phyloP scores from a whole-genome alignment of 305 asterid species.

The Solanum hybrid region DNA sequence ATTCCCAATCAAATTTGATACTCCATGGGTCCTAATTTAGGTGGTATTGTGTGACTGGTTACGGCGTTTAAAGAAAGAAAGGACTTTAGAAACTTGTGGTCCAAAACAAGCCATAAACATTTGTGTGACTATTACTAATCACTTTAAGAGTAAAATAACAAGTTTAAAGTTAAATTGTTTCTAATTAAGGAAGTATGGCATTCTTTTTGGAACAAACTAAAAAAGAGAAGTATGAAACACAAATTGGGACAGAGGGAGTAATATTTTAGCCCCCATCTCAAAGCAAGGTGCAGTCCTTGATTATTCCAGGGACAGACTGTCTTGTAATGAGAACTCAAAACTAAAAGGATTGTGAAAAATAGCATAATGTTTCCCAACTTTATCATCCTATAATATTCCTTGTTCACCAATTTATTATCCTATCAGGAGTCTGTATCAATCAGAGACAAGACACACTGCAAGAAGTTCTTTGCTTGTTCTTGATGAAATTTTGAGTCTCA shows the following conservation, averaged over 20 bases:
- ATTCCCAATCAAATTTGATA: neutral
- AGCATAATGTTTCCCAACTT: neutral
- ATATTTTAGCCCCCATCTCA: neutral
- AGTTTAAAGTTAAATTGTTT: neutral
- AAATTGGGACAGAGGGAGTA: neutral
- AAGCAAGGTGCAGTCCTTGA: neutral
- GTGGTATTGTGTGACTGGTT: neutral
- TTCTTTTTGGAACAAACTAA: neutral
- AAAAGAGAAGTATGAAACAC: neutral
- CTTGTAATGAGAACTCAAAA: neutral
- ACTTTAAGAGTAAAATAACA: neutral
- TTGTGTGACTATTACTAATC: neutral
- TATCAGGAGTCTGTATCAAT: neutral
- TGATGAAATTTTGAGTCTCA: neutral
- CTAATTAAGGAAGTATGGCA: neutral
- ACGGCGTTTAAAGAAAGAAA: neutral
- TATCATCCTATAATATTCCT: neutral
- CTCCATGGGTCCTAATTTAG: neutral
- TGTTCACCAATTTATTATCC: neutral
- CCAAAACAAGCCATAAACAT: neutral
- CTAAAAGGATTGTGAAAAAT: neutral
- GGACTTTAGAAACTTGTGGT: neutral
- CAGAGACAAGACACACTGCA: neutral
- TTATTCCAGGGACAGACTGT: neutral
- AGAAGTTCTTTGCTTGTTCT: neutral